Conservation (phyloP, 768 basidiomycete genomes). For the Gautieria morchelliformis region DNA sequence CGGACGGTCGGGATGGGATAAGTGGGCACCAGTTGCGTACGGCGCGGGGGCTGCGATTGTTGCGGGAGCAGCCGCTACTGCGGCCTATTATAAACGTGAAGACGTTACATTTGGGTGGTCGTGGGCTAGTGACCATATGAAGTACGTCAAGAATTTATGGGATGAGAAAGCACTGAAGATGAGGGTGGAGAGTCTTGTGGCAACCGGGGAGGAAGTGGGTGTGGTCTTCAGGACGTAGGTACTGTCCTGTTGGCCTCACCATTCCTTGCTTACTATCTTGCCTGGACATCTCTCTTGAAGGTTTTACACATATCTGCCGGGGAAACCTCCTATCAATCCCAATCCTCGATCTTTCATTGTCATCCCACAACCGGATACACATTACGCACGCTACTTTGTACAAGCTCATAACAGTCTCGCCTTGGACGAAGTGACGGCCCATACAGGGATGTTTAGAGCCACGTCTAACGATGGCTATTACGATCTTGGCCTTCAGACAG, state of each 20-base stretch:
- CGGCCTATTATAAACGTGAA: slow-evolving; percentile 74
- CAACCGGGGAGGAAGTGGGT: slow-evolving; percentile 49
- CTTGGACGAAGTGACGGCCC: slow-evolving; percentile 71
- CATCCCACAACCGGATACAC: slow-evolving; percentile 46
- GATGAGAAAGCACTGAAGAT: slow-evolving; percentile 52
- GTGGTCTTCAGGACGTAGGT: slow-evolving; percentile 69
- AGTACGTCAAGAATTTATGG: slow-evolving; percentile 82
- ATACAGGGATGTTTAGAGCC: slow-evolving; percentile 80
- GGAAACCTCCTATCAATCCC: slow-evolving; percentile 47
- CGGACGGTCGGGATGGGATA: slow-evolving; percentile 36
- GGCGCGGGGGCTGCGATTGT: slow-evolving; percentile 65
- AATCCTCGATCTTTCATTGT: slow-evolving; percentile 67
- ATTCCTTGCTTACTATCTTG: not conserved
- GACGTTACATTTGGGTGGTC: slow-evolving; percentile 60
- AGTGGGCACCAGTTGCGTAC: slow-evolving; percentile 63
- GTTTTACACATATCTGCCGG: slow-evolving; percentile 72
- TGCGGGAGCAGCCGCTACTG: slow-evolving; percentile 76
- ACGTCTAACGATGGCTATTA: slow-evolving; percentile 87
- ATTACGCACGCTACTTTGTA: slow-evolving; percentile 44
- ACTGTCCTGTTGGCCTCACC: not conserved
- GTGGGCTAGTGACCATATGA: slow-evolving; percentile 84
- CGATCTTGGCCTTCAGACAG: slow-evolving; percentile 63
- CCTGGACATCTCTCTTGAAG: slow-evolving; percentile 27
- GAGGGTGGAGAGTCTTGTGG: slow-evolving; percentile 54
- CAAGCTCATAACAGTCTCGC: slow-evolving; percentile 60